These are phyloP conservation scores for Haplosporangium sp. DNA, from an alignment of 371 early-diverging fungal genomes.

Conservation along the genomic window DNA sequence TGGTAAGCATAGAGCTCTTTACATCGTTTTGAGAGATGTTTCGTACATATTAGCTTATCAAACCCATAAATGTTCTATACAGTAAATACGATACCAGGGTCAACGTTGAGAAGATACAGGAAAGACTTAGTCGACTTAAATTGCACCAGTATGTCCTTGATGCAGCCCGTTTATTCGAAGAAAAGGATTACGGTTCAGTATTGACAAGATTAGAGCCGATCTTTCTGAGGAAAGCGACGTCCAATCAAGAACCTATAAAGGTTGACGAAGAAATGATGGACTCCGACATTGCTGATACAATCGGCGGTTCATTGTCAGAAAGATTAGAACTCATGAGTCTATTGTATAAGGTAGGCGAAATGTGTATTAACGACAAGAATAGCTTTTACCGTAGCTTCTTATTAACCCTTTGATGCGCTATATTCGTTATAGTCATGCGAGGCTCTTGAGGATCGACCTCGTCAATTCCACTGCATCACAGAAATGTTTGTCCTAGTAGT, in stretches of 20 bases:
- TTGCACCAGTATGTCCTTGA: conserved; percentile 58
- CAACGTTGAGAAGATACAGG: conserved; percentile 32
- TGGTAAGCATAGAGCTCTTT: conserved; percentile 52
- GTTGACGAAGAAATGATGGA: conserved; percentile 2
- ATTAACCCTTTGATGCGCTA: background rate
- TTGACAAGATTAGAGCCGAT: conserved; percentile 58
- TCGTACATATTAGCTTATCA: too few relatives aligned
- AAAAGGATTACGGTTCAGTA: conserved; percentile 60
- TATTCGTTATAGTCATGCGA: conserved; percentile 38
- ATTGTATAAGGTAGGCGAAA: conserved; percentile 56
- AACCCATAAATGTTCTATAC: background rate
- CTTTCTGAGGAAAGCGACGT: conserved; percentile 21
- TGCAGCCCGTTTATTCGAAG: conserved; percentile 58
- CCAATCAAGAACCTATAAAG: background rate
- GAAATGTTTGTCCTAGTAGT: conserved; percentile 42
- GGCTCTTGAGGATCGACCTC: conserved; percentile 24
- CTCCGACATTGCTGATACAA: conserved; percentile 9
- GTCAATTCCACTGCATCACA: conserved; percentile 34
- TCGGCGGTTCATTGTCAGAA: conserved; percentile 49
- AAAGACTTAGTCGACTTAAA: conserved; percentile 54
- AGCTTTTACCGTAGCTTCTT: background rate
- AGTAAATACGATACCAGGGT: conserved; percentile 63
- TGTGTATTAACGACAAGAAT: too few relatives aligned
- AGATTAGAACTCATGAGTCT: conserved; percentile 49
- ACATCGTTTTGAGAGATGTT: background rate